These are phyloP conservation scores for Penicillium frequentans DNA, from an alignment of 2,329 filamentous ascomycete species.

Conservation along the genomic window DNA sequence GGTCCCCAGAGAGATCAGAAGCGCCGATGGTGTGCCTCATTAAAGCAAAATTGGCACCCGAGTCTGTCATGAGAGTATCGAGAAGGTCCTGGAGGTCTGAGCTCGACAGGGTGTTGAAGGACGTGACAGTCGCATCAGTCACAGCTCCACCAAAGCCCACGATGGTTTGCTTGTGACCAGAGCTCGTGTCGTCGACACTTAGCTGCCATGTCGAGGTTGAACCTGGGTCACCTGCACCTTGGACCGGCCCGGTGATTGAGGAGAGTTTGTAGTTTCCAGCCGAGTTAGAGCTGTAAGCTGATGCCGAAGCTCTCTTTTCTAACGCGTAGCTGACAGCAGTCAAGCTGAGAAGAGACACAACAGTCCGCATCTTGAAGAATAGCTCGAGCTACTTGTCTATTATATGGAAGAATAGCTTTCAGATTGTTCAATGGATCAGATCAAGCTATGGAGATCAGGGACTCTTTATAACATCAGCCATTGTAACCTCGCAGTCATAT, in stretches of 20 bases:
- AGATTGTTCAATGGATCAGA: not conserved
- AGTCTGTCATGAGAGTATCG: slow-evolving; percentile 33
- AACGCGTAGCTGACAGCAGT: slow-evolving; percentile 13
- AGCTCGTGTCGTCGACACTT: slow-evolving; percentile 25
- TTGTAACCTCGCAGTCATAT: not conserved
- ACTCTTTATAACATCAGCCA: not conserved
- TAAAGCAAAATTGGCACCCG: slow-evolving; percentile 38
- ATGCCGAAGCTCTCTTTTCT: slow-evolving; percentile 20
- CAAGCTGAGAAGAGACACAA: slow-evolving; percentile 7
- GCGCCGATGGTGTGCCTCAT: slow-evolving; percentile 44
- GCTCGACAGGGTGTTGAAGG: slow-evolving; percentile 33
- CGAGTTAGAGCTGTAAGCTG: slow-evolving; percentile 29
- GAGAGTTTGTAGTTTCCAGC: slow-evolving; percentile 28
- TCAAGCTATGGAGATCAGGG: not conserved
- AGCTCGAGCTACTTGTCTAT: not conserved
- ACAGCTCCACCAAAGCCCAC: slow-evolving; percentile 40
- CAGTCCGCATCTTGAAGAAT: not conserved
- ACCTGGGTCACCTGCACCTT: slow-evolving; percentile 19
- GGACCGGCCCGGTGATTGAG: slow-evolving; percentile 17
- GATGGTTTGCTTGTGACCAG: slow-evolving; percentile 29
- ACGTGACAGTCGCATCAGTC: slow-evolving; percentile 40
- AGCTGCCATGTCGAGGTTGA: slow-evolving; percentile 28
- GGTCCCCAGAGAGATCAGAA: slow-evolving; percentile 34
- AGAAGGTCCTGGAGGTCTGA: slow-evolving; percentile 32
- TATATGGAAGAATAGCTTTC: not conserved